Evolutionary conservation across 768 basidiomycete genomes (phyloP).

Genomic region (Kwoniella shandongensis): DNA sequence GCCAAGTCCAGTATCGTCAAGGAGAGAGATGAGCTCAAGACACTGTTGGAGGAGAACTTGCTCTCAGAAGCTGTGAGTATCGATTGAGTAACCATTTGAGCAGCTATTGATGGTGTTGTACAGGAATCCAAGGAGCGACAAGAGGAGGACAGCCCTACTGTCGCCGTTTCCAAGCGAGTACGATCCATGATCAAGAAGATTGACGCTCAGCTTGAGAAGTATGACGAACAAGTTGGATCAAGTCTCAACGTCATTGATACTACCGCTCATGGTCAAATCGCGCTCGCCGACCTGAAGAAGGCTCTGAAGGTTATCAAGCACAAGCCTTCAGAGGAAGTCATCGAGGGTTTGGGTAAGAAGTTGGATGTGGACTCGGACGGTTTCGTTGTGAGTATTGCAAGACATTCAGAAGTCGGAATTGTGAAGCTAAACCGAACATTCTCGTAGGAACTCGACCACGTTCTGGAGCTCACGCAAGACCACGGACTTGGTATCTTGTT

Average conservation of each 20-base stretch:
- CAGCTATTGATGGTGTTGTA: constrained; percentile 1
- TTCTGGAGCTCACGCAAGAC: constrained; percentile 81
- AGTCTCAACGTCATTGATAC: constrained; percentile 55
- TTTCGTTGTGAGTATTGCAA: constrained; percentile 68
- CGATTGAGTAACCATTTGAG: background rate
- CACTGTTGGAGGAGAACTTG: constrained; percentile 91
- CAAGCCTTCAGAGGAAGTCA: constrained; percentile 82
- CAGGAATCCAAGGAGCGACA: constrained; percentile 53
- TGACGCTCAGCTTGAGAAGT: constrained; percentile 84
- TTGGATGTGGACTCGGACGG: constrained; percentile 95
- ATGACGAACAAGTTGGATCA: constrained; percentile 68
- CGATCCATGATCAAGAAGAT: constrained; percentile 94
- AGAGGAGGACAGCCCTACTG: constrained; percentile 57
- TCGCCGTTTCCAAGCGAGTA: constrained; percentile 90
- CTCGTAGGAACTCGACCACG: constrained; percentile 70
- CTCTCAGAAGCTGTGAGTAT: constrained; percentile 73
- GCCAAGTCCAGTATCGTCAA: constrained; percentile 93
- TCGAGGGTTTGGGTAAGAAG: constrained; percentile 82
- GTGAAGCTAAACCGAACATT: background rate
- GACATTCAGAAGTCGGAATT: background rate
- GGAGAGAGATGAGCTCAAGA: constrained; percentile 86
- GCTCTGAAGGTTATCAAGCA: constrained; percentile 93
- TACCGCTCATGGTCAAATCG: constrained; percentile 68
- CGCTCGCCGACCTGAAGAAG: constrained; percentile 81
- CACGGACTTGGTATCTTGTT: constrained; percentile 82